Percentiles rank a stretch among this genome's conserved stretches.
These are phyloP conservation scores for Thalassiosira hispida DNA, from an alignment of 352 stramenopile genomes.

Conservation along the genomic window DNA sequence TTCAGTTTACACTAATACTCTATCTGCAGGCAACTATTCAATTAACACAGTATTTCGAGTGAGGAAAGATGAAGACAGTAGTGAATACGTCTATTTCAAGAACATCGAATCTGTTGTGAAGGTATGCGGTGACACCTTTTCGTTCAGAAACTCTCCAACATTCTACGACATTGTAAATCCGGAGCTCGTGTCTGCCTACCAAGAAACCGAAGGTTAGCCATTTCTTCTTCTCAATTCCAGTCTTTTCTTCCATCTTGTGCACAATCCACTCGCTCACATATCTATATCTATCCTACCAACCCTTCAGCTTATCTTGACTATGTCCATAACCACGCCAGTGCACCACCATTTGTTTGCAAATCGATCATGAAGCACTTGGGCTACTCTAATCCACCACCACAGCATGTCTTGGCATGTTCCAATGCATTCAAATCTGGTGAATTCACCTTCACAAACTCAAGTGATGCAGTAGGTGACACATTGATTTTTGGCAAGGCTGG, in stretches of 20 bases:
- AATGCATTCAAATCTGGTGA: constrained; percentile 66
- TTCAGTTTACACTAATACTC: constrained; percentile 26
- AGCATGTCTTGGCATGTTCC: constrained; percentile 62
- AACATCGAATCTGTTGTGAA: constrained; percentile 57
- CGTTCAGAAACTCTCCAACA: constrained; percentile 65
- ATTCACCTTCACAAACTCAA: constrained; percentile 33
- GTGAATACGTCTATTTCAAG: constrained; percentile 49
- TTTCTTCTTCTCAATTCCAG: too few relatives aligned
- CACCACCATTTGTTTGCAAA: constrained; percentile 61
- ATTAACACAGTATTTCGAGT: constrained; percentile 49
- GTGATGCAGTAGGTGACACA: neutral
- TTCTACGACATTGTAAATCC: constrained; percentile 57
- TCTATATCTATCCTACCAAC: too few relatives aligned
- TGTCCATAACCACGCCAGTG: constrained; percentile 62
- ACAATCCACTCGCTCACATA: too few relatives aligned
- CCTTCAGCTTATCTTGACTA: constrained; percentile 66
- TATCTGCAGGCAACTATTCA: constrained; percentile 15
- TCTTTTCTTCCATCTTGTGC: too few relatives aligned
- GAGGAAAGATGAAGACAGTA: constrained; percentile 22
- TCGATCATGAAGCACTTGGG: constrained; percentile 73
- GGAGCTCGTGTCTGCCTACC: constrained; percentile 41
- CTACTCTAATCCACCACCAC: constrained; percentile 67
- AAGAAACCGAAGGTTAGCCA: constrained; percentile 73
- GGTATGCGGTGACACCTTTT: constrained; percentile 39
- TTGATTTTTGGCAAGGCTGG: neutral